These are phyloP conservation scores for Crithidia thermophila DNA, from an alignment of 208 protist species.

Conservation along the genomic window DNA sequence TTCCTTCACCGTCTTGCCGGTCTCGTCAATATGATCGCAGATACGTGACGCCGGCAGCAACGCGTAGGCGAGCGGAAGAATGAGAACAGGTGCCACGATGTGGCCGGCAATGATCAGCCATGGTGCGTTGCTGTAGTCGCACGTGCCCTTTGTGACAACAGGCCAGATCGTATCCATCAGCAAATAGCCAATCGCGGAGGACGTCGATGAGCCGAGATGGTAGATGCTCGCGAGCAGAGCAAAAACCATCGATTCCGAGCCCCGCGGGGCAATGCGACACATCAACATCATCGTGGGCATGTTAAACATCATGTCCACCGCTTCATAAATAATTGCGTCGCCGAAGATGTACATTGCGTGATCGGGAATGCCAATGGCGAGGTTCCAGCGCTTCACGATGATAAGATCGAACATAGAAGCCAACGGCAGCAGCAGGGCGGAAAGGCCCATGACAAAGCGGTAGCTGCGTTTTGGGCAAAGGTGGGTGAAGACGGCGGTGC, in stretches of 20 bases:
- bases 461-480: constrained; percentile 49
- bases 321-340: constrained; percentile 55
- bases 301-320: constrained; percentile 51
- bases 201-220: constrained; percentile 50
- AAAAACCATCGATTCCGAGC: constrained; percentile 68
- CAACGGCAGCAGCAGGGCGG: constrained; percentile 43
- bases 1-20: constrained; percentile 39
- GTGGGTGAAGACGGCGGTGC: constrained; percentile 46
- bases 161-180: constrained; percentile 49
- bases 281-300: constrained; percentile 73
- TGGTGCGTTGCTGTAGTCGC: constrained; percentile 60
- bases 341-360: constrained; percentile 61
- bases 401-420: constrained; percentile 60
- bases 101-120: constrained; percentile 54
- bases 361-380: constrained; percentile 41
- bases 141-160: constrained; percentile 38
- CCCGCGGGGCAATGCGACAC: constrained; percentile 66
- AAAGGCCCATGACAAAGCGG: constrained; percentile 47
- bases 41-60: constrained; percentile 66
- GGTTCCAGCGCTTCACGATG: constrained; percentile 67
- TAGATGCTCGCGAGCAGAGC: constrained; percentile 67
- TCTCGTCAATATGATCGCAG: constrained; percentile 51
- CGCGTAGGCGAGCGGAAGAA: constrained; percentile 43
- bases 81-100: constrained; percentile 42
- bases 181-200: constrained; percentile 35